Evolutionary conservation across 352 stramenopile species (phyloP), one percentile per base, ranked within the genome.

Genomic region (Phytopythium ostracodes): DNA sequence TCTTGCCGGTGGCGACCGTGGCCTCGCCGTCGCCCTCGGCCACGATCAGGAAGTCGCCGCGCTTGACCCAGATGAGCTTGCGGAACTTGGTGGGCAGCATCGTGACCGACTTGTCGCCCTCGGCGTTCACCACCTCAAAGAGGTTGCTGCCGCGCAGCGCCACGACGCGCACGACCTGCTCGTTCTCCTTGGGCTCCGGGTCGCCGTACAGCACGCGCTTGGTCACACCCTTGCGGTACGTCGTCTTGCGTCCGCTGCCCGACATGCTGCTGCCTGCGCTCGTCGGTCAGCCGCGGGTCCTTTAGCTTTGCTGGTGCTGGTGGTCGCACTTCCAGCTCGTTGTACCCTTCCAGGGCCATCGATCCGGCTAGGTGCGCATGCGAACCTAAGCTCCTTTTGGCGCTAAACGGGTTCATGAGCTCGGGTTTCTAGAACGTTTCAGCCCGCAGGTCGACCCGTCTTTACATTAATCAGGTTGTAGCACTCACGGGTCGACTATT

Each of bases 21-120:
- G 78, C 64, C n/a, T 89, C 75, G 20, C 69, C 81, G 22, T 88
- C 78, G 31, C 84, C 83, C n/a, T 79, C 79, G 2, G 84, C 79
- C 8, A 99, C 92, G 56, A 99, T 98, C 15, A 99, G 79, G 81
- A 90, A 99, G 76, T 99, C 96, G 52, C 79, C 82, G 55, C 96
- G 84, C 77, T 99, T 99, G 53, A 99, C 92, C 96, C 96, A 99
- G 53, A 99, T 98, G 31, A 99, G 84, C 79, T 99, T 99, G 63
- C 94, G 90, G 76, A 99, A 99, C 68, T 98, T 98, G 43, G 96
- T 98, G 20, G 96, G 96, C 63, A 99, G 80, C 73, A 99, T 97
- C 29, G 96, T 98, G 58, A 99, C 73, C 11, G 79, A 70, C 55
- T 73, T 82, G 25, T 65, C 59, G 52, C 84, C 88, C 38, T 81